Base-by-base conservation (phyloP, 257 asterid genomes). In the Plectranthus barbatus region DNA sequence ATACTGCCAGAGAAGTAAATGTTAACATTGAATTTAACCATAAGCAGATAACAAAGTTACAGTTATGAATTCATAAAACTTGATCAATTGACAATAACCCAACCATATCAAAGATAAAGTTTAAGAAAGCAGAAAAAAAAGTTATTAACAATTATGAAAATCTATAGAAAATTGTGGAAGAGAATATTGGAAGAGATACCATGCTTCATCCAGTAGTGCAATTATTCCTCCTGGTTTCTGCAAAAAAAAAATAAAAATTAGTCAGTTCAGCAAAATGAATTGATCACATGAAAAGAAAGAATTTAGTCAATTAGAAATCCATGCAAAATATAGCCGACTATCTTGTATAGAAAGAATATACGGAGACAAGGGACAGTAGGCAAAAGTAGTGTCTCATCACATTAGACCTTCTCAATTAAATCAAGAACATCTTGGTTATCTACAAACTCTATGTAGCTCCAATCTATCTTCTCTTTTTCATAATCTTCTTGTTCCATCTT, bases 381-480 rank as follows among this genome's bases (percentile, higher is more conserved):
- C 19, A 31, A 55, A 33, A 55, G 47, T 26, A 70, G 24, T 37
- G 58, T 23, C 21, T 34, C 14, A 62, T 44, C 50, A 44, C 41
- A 42, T 68, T 75, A 60, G 39, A 89, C 97, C 97, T 89, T 89
- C 81, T 86, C 97, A 72, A 86, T 89, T 69, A 89, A 76, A 80
- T 89, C 97, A 66, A 89, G 84, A 73, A 89, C 95, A 72, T 89
- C 97, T 84, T 89, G 97, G 74, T 89, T 89, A 79, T 86, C 94
- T 68, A 89, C 97, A 69, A 89, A 89, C 76, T 89, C 97, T 62
- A 89, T 86, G 84, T 89, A 89, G 83, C 97, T 89, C 97, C 97
- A 89, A 71, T 86, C 69, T 58, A 89, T 89, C 82, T 83, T 61
- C 70, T 89, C 97, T 71, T 89, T 89, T 60, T 89, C 97, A 62